Evolutionary conservation across 2,329 filamentous ascomycete species (phyloP), one percentile per base, ranked within the genome.

Genomic region (Neofusicoccum ribis): DNA sequence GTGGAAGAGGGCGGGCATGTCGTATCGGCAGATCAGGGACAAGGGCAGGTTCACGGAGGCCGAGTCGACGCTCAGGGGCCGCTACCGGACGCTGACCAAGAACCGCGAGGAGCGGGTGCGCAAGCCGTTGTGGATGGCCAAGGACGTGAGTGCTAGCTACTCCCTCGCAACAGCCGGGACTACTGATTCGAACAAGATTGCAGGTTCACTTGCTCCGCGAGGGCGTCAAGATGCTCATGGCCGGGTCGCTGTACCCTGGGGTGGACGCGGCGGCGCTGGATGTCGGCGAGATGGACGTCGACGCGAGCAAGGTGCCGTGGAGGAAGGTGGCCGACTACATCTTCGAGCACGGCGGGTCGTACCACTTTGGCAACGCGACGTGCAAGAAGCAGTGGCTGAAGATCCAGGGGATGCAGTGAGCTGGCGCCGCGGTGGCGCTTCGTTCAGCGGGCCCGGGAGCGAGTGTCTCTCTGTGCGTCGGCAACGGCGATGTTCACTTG

Each of bases 11-110:
- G 74, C 79, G 1, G 88, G 88, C 3, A 78, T 86, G 78, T 86
- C 88, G 0, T 92, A 91, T 76, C 84, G 83, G 63, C 82, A 89
- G 66, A 91, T 92, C 70, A 84, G 84, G 43, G 70, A 72, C 6
- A 71, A 77, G 17, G 85, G 88, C 14, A 77, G 80, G 1, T 89
- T 89, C 68, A 76, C 73, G 0, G 88, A 91, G 70, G 87, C 89
- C 1, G 89, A 91, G 76, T 90, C 89, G 11, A 93, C 91, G 0
- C 80, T 93, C 43, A 84, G 91, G 14, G 91, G 91, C 0, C 84
- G 89, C 0, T 87, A 85, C 69, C 82, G 90, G 4, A 86, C 84
- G 2, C 74, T 92, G 70, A 91, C 86, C 7, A 91, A 91, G 78
- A 76, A 78, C 12, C 86, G 86, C 69, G 80, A 84, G 39, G 82